Base-by-base conservation (phyloP, 2,329 filamentous ascomycete species). In the Colletotrichum noveboracense region DNA sequence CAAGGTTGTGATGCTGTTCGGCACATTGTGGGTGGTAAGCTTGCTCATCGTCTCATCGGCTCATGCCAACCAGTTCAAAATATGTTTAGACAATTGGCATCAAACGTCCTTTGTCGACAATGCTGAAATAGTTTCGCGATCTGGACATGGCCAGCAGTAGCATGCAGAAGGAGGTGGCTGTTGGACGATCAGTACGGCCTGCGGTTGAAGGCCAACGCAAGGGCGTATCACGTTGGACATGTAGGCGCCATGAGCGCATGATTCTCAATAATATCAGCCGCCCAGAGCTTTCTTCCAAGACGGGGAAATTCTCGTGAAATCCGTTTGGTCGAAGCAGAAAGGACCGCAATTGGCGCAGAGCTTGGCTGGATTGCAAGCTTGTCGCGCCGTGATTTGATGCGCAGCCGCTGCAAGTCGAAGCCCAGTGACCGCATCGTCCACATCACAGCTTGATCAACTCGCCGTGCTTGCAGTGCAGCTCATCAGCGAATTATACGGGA, bases 381-480 rank as follows among this genome's bases (percentile, higher is more conserved):
- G 66, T 56, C 52, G 55, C 7, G 30, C 2, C 26, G 8, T 61
- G 52, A 43, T 60, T 69, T 56, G 52, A 60, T 55, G 18, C 26
- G 52, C 9, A 69, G 36, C 66, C 66, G 66, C 66, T 56, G 66
- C 26, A 34, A 16, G 6, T 55, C 64, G 43, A 56, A 12, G 28
- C 21, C 18, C 24, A 52, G 24, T 56, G 14, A 30, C 13, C 32
- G 10, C 32, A 21, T 43, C 21, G n/a, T 52, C 43, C n/a, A 13
- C 43, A 52, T 52, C 43, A 52, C 43, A 52, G 43, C 43, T 52
- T 52, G 43, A 24, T 21, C 10, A 21, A 1, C 21, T 52, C 2
- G n/a, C n/a, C n/a, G n/a, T 21, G n/a, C 43, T 1, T 52, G 43
- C n/a, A 52, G 43, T 21, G n/a, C 43, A 21, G 43, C 43, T 52